phyloP scores from a whole-genome alignment of 768 basidiomycete species.

The Leccinum subtestaceum region DNA sequence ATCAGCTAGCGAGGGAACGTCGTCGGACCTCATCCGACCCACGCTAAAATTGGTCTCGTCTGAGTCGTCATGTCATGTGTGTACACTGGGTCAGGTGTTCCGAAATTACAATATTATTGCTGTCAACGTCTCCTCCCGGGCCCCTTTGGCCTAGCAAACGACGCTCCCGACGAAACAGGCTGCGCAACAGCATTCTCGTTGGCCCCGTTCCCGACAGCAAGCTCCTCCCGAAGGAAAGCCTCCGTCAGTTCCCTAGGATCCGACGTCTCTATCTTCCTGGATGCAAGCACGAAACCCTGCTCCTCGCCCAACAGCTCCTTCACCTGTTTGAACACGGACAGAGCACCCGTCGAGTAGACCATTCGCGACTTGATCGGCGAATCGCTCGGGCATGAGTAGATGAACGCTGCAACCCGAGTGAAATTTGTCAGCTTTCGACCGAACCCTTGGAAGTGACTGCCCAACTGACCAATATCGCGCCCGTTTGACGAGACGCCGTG shows the following conservation, averaged over 20 bases:
- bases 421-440: background rate
- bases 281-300: conserved; percentile 40
- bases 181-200: conserved; percentile 11
- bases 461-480: conserved; percentile 58
- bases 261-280: conserved; percentile 79
- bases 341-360: conserved; percentile 78
- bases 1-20: background rate
- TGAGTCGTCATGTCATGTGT: background rate
- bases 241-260: conserved; percentile 73
- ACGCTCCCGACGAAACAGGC: conserved; percentile 32
- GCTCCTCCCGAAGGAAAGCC: conserved; percentile 54
- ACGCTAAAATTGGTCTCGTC: background rate
- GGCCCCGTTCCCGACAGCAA: conserved; percentile 37
- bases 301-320: conserved; percentile 48
- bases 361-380: conserved; percentile 86
- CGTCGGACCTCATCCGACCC: conserved; percentile 28
- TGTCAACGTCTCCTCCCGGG: conserved; percentile 53
- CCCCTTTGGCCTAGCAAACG: conserved; percentile 70
- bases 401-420: conserved; percentile 76
- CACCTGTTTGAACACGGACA: conserved; percentile 53
- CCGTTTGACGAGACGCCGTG: conserved; percentile 42
- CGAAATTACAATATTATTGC: background rate
- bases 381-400: conserved; percentile 84
- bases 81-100: background rate
- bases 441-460: background rate